Evolutionary conservation across 805 yeast species (phyloP).

Genomic region (Saturnispora ahearnii): DNA sequence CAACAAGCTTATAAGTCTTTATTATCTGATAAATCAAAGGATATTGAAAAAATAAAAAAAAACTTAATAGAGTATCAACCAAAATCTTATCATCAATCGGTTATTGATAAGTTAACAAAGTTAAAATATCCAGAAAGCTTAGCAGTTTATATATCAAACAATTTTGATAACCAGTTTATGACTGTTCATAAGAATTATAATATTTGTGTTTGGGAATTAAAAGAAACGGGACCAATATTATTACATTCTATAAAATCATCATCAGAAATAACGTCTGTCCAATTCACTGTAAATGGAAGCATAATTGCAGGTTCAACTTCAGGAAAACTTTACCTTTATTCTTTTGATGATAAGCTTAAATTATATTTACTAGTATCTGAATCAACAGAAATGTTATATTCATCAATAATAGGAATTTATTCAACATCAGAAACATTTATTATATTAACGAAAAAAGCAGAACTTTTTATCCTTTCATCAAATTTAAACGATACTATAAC

Average conservation of each 20-base stretch:
- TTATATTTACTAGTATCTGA: not conserved
- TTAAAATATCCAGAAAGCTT: constrained; percentile 3
- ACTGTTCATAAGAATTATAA: constrained; percentile 9
- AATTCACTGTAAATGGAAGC: constrained; percentile 30
- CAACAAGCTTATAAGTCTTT: constrained; percentile 5
- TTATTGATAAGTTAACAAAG: constrained; percentile 1
- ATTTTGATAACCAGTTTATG: not conserved
- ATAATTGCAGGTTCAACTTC: constrained; percentile 41
- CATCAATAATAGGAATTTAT: constrained; percentile 18
- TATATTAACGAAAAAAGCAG: constrained; percentile 18
- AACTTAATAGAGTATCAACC: constrained; percentile 5
- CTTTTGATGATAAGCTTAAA: not conserved
- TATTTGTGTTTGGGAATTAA: constrained; percentile 9
- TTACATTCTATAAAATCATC: constrained; percentile 27
- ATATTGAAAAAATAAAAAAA: constrained; percentile 7
- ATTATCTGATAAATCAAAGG: not conserved
- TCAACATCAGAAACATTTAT: constrained; percentile 23
- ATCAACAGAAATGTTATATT: not conserved
- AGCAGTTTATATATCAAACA: constrained; percentile 3
- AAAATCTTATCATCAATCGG: constrained; percentile 1
- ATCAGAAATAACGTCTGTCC: constrained; percentile 31
- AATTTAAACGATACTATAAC: constrained; percentile 15
- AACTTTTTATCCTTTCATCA: constrained; percentile 16
- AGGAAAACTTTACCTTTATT: constrained; percentile 41
- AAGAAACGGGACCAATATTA: constrained; percentile 18